A percentile compares a stretch with the other conserved stretches of the same genome.
These are phyloP conservation scores for Daldinia loculata DNA, from an alignment of 495 filamentous ascomycete genomes.

Conservation along the genomic window DNA sequence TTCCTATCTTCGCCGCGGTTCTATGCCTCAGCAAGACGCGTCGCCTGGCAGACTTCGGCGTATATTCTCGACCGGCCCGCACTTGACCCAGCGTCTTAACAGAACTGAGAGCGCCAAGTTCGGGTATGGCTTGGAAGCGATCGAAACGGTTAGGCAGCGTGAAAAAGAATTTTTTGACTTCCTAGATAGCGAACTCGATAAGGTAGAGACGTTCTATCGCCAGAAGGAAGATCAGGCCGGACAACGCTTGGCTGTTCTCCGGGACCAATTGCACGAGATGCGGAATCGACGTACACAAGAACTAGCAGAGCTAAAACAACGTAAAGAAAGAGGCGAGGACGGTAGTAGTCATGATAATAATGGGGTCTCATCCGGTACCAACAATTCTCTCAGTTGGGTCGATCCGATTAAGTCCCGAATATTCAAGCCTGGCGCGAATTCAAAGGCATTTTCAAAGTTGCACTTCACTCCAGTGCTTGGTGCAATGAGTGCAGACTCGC, in stretches of 20 bases:
- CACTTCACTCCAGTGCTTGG: slow-evolving; percentile 51
- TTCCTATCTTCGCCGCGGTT: slow-evolving; percentile 2
- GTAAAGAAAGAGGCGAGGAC: slow-evolving; percentile 43
- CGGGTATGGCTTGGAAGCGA: slow-evolving; percentile 45
- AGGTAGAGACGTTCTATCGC: slow-evolving; percentile 86
- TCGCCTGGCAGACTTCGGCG: slow-evolving; percentile 33
- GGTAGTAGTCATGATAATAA: slow-evolving; percentile 35
- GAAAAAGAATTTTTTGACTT: slow-evolving; percentile 83
- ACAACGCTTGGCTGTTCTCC: slow-evolving; percentile 70
- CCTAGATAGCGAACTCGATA: slow-evolving; percentile 79
- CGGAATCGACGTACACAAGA: slow-evolving; percentile 78
- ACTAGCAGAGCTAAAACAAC: slow-evolving; percentile 57
- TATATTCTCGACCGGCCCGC: slow-evolving; percentile 37
- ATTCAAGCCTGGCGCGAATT: slow-evolving; percentile 57
- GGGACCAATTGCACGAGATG: slow-evolving; percentile 88
- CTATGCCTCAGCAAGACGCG: slow-evolving; percentile 13
- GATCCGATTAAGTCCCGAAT: slow-evolving; percentile 54
- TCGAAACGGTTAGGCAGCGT: slow-evolving; percentile 61
- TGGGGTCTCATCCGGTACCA: slow-evolving; percentile 36
- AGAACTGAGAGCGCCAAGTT: slow-evolving; percentile 30
- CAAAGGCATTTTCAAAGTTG: slow-evolving; percentile 54
- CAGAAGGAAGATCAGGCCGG: slow-evolving; percentile 82
- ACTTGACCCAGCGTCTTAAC: slow-evolving; percentile 12
- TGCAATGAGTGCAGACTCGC: slow-evolving; percentile 49
- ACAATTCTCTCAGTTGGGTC: slow-evolving; percentile 48